phyloP scores from a whole-genome alignment of 805 yeast species.

The Candida coquimbonensis region DNA sequence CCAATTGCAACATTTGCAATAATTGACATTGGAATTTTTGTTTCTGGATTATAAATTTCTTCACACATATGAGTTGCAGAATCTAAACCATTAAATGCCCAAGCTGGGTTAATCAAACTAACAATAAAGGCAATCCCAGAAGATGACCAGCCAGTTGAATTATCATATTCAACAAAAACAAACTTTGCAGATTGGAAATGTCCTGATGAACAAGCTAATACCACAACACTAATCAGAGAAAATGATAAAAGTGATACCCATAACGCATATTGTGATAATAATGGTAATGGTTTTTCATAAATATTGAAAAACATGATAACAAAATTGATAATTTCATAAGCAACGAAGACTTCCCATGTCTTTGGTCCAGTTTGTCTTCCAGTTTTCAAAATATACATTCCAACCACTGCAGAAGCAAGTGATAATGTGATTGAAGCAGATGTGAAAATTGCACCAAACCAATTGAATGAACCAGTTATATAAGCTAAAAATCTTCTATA shows the following conservation, averaged over 20 bases:
- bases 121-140: conserved; percentile 53
- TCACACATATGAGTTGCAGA: conserved; percentile 71
- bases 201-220: conserved; percentile 44
- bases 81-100: conserved; percentile 62
- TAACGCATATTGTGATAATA: conserved; percentile 39
- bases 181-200: conserved; percentile 41
- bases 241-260: conserved; percentile 46
- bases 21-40: conserved; percentile 52
- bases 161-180: conserved; percentile 45
- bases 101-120: conserved; percentile 58
- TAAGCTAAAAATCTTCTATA: conserved; percentile 34
- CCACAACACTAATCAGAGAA: conserved; percentile 42
- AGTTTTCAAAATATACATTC: conserved; percentile 35
- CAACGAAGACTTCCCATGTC: conserved; percentile 48
- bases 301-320: conserved; percentile 38
- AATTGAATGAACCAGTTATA: conserved; percentile 50
- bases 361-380: conserved; percentile 29
- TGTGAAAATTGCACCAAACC: conserved; percentile 56
- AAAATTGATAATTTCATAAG: conserved; percentile 38
- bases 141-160: conserved; percentile 52
- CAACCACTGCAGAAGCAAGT: conserved; percentile 42
- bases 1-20: conserved; percentile 58
- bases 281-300: conserved; percentile 44
- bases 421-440: conserved; percentile 51
- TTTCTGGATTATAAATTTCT: conserved; percentile 45